These are phyloP conservation scores for Coemansia sp. DNA, from an alignment of 192 early-diverging fungal genomes.

Conservation along the genomic window DNA sequence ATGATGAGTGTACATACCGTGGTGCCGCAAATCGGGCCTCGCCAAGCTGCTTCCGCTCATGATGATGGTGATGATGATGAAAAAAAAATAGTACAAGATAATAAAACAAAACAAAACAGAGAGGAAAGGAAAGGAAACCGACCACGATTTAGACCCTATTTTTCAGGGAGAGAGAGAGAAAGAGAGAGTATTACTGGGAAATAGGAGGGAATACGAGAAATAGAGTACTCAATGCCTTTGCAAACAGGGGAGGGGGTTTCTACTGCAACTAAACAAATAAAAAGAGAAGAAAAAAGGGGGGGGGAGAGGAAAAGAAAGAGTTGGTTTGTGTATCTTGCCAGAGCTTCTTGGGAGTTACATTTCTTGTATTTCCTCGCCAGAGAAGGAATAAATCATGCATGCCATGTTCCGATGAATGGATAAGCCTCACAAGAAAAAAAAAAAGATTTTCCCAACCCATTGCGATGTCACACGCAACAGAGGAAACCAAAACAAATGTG, in stretches of 20 bases:
- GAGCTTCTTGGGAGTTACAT: background rate
- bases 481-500: background rate
- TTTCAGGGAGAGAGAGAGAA: background rate
- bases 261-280: slow-evolving; percentile 3
- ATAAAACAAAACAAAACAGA: slow-evolving; percentile 4
- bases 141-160: background rate
- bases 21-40: background rate
- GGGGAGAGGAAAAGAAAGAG: slow-evolving; percentile 2
- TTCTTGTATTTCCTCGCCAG: background rate
- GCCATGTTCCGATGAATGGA: slow-evolving; percentile 20
- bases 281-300: background rate
- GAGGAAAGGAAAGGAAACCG: background rate
- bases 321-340: too few relatives aligned
- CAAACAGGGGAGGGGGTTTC: slow-evolving; percentile 9
- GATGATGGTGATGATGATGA: background rate
- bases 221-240: background rate
- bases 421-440: slow-evolving; percentile 9
- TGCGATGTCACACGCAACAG: slow-evolving; percentile 33
- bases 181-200: background rate
- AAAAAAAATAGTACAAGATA: background rate
- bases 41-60: slow-evolving; percentile 13
- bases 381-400: slow-evolving; percentile 21
- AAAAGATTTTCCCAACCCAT: slow-evolving; percentile 20
- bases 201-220: background rate
- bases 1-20: slow-evolving; percentile 4